A percentile compares a stretch with the other conserved stretches of the same genome.
Evolutionary conservation across 2,329 filamentous ascomycete genomes (phyloP).

Genomic region (Colletotrichum chrysophilum): DNA sequence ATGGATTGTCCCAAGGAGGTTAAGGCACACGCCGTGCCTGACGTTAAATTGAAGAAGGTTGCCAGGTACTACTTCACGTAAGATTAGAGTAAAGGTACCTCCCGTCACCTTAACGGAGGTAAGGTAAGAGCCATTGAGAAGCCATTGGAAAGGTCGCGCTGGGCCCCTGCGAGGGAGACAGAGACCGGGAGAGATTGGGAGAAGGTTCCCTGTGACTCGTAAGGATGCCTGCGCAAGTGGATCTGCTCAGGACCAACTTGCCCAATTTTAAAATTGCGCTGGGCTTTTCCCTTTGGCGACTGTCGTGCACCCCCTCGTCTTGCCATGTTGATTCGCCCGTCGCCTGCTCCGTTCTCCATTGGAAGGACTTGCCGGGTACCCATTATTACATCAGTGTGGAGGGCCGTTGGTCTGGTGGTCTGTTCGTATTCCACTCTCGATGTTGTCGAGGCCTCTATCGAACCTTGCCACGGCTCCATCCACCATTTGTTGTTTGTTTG

Average conservation of each 20-base stretch:
- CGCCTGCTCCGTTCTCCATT: conserved; percentile 1
- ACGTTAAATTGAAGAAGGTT: neutral
- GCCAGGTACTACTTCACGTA: neutral
- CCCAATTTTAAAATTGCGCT: conserved; percentile 15
- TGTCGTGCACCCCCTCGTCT: neutral
- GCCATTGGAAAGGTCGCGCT: neutral
- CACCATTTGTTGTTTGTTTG: neutral
- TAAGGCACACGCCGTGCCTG: neutral
- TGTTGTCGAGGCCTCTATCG: conserved; percentile 4
- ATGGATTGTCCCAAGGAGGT: neutral
- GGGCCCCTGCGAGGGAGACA: neutral
- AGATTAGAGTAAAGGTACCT: neutral
- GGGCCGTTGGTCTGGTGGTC: conserved; percentile 11
- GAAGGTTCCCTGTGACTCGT: conserved; percentile 3
- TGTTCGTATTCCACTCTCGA: conserved; percentile 15
- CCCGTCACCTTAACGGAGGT: neutral
- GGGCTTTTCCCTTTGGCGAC: neutral
- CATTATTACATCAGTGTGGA: conserved; percentile 19
- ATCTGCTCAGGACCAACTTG: neutral
- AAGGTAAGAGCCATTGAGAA: neutral
- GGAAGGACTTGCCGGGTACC: neutral
- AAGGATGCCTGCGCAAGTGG: conserved; percentile 8
- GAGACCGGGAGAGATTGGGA: neutral
- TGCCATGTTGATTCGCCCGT: neutral
- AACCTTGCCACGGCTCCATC: conserved; percentile 13